A percentile compares a stretch with the other conserved stretches of the same genome.
phyloP scores from a whole-genome alignment of 495 filamentous ascomycete species.

The Xanthoparmelia taractica region DNA sequence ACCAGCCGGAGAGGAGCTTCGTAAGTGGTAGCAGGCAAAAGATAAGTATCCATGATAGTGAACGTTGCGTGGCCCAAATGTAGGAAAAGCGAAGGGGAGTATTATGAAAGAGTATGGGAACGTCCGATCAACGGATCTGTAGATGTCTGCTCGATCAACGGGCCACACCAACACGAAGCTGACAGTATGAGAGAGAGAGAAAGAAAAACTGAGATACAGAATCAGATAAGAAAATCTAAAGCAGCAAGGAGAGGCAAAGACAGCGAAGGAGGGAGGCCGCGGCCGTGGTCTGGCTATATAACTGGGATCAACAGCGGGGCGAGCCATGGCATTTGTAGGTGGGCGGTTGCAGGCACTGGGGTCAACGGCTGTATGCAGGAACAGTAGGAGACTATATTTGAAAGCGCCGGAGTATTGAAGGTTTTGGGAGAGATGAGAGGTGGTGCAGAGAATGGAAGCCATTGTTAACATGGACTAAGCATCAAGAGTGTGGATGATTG shows the following conservation, averaged over 20 bases:
- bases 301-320: background rate
- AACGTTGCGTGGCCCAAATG: background rate
- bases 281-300: slow-evolving; percentile 31
- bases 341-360: slow-evolving; percentile 15
- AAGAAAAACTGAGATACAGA: slow-evolving; percentile 19
- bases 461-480: background rate
- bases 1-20: slow-evolving; percentile 62
- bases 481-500: slow-evolving; percentile 17
- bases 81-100: slow-evolving; percentile 7
- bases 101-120: slow-evolving; percentile 18
- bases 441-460: slow-evolving; percentile 1
- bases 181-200: slow-evolving; percentile 5
- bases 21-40: slow-evolving; percentile 53
- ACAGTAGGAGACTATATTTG: background rate
- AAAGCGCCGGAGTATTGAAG: slow-evolving; percentile 7
- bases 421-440: slow-evolving; percentile 1
- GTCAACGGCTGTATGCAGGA: slow-evolving; percentile 12
- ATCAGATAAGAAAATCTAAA: slow-evolving; percentile 20
- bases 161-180: slow-evolving; percentile 28
- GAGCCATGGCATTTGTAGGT: background rate
- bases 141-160: slow-evolving; percentile 35
- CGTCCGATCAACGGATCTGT: slow-evolving; percentile 40
- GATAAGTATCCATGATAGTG: slow-evolving; percentile 51
- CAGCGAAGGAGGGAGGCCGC: slow-evolving; percentile 24
- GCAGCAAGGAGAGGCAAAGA: slow-evolving; percentile 23